phyloP scores from a whole-genome alignment of 306 rosid species.

The Comarum palustre region DNA sequence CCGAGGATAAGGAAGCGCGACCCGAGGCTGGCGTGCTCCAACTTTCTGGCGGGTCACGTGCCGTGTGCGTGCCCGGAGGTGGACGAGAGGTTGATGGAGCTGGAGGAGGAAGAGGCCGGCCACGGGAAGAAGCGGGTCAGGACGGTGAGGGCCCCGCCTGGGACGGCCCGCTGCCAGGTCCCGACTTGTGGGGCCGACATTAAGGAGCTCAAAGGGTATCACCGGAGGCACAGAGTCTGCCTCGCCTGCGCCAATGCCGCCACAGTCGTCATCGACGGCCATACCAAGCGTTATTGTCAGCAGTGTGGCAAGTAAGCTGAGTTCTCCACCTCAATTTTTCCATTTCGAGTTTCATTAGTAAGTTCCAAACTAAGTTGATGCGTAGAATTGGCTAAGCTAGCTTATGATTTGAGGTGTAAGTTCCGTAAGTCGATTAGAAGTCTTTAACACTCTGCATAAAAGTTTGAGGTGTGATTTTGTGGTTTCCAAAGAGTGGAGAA shows the following conservation, averaged over 20 bases:
- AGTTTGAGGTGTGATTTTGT: background rate
- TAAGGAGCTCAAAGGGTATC: constrained; percentile 82
- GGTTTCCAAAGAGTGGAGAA: background rate
- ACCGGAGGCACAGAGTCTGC: constrained; percentile 83
- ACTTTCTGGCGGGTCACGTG: constrained; percentile 75
- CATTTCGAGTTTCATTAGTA: background rate
- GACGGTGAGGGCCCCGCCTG: constrained; percentile 40
- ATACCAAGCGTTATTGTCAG: constrained; percentile 78
- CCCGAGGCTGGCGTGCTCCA: constrained; percentile 78
- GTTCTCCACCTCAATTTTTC: background rate
- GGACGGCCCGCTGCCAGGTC: constrained; percentile 66
- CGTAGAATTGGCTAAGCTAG: background rate
- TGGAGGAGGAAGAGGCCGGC: constrained; percentile 55
- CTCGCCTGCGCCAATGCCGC: constrained; percentile 73
- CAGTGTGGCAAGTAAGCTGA: constrained; percentile 92
- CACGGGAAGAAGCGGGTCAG: constrained; percentile 66
- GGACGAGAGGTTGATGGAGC: constrained; percentile 47
- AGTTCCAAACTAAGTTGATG: background rate
- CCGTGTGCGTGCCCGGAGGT: constrained; percentile 97
- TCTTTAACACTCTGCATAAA: background rate
- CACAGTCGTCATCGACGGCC: constrained; percentile 57
- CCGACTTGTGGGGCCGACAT: constrained; percentile 84
- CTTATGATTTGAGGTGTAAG: background rate
- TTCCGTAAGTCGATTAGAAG: background rate
- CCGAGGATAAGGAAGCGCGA: constrained; percentile 72